Base-by-base conservation (phyloP, 129 eudicot genomes). In the Flaveria brownii region DNA sequence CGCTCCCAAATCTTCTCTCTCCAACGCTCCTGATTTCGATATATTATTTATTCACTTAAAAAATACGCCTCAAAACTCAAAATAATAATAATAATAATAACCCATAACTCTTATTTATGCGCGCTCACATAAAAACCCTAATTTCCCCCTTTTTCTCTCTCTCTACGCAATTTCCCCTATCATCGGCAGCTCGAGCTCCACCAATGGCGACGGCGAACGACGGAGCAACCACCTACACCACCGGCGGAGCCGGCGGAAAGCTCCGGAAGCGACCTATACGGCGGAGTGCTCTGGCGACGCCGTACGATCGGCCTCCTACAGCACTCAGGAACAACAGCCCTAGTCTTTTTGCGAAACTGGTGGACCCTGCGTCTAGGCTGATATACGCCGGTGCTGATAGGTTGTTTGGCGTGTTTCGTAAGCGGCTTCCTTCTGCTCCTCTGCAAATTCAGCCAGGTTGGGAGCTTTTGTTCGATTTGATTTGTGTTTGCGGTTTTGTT, bases 241-340 rank as follows among this genome's bases (percentile, higher is more conserved):
- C 82, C 33, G 90, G 82, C 3, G 97, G 94, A 51, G 90, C 80
- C 3, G 98, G 98, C 1, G 98, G 98, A 0, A 93, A 93, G 85
- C 81, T 88, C 59, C 86, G 89, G 25, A 93, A 85, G 72, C 79
- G 75, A 72, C 96, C 91, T n/a, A 73, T 74, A 26, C 87, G 91
- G 23, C 73, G 85, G 63, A 73, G 54, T 72, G 36, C 81, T 72
- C 89, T 75, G 26, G 20, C 90, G 68, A 93, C 98, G 73, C 98
- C 98, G 76, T 93, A 93, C 82, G 98, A 91, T 78, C 90, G 98
- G 10, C 97, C 98, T 5, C 78, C 86, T 6, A 80, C 85, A 4
- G 89, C 90, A 6, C 68, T 87, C 65, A 84, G 96, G 45, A 85
- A 82, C 78, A 80, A 78, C 42, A 89, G 75, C 76, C 42, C 57